Evolutionary conservation across 2,329 filamentous ascomycete species (phyloP), one percentile per base, ranked within the genome.

Genomic region (Neofusicoccum sp.): DNA sequence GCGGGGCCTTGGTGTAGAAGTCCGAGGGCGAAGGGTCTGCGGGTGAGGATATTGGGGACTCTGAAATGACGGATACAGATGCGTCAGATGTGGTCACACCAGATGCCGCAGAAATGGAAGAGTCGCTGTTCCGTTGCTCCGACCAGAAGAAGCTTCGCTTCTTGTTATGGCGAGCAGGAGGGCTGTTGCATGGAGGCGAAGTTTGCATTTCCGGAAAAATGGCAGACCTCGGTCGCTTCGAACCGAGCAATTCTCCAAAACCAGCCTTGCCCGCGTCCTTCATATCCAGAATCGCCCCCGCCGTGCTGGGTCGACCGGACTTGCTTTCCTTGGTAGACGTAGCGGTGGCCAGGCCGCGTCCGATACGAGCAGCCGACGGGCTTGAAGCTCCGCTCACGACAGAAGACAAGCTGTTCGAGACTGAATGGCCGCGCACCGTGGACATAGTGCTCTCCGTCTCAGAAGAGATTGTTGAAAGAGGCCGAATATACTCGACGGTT

Each of bases 391-490:
- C 84, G 56, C 90, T 91, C 4, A 91, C 81, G 45, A 94, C 81
- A 0, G 91, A 96, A 4, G 90, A 93, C 50, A 95, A 87, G 75
- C 91, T 96, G 63, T 89, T 90, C 31, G 90, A 90, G 37, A 91
- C 83, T 1, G 89, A 91, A 73, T 94, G 91, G 4, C 87, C 86
- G 44, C 87, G 85, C 16, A 88, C 83, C 0, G 91, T 92, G 1
- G 83, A 83, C 61, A 87, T 79, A 2, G 90, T 95, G 71, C 89
- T 93, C 49, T 92, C 89, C 0, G 91, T 92, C 73, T 95, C 92
- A 22, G 88, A 93, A 1, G 92, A 96, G 12, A 96, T 87, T 22
- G 93, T 81, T 1, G 93, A 97, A 16, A 96, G 78, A 0, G 93
- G 93, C 9, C 92, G 86, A 69, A 93, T 93, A 66, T 90, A 93